Conservation (phyloP, 352 stramenopile genomes). For the Phytopythium cucurbitacearum region DNA sequence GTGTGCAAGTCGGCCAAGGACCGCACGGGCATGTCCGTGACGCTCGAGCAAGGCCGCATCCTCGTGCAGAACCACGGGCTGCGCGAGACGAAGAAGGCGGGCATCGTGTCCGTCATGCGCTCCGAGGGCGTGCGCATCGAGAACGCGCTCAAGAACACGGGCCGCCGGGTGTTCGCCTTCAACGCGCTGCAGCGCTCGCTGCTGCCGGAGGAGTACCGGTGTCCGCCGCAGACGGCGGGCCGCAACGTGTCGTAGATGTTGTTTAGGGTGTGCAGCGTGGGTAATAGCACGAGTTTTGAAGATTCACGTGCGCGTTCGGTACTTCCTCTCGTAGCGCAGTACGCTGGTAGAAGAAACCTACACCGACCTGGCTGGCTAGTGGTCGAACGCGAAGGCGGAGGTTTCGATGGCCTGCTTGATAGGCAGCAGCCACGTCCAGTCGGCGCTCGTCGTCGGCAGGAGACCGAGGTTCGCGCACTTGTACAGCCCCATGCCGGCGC, state of each 20-base stretch:
- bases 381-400: conserved; percentile 46
- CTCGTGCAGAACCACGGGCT: conserved; percentile 74
- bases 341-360: too few relatives aligned
- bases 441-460: conserved; percentile 87
- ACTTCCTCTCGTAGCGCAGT: too few relatives aligned
- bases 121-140: conserved; percentile 82
- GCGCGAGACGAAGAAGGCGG: conserved; percentile 65
- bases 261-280: background rate
- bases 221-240: conserved; percentile 70
- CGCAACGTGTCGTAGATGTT: conserved; percentile 70
- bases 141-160: conserved; percentile 84
- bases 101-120: conserved; percentile 79
- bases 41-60: conserved; percentile 91
- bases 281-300: conserved; percentile 13
- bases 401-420: conserved; percentile 79
- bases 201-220: conserved; percentile 80
- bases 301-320: too few relatives aligned
- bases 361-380: conserved; percentile 10
- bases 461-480: conserved; percentile 92
- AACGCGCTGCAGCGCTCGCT: conserved; percentile 81
- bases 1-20: conserved; percentile 99
- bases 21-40: conserved; percentile 96
- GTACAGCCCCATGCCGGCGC: conserved; percentile 87
- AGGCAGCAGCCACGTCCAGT: conserved; percentile 90
- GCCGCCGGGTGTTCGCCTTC: conserved; percentile 78